phyloP scores from a whole-genome alignment of 805 yeast genomes.

The Candida quercuum region DNA sequence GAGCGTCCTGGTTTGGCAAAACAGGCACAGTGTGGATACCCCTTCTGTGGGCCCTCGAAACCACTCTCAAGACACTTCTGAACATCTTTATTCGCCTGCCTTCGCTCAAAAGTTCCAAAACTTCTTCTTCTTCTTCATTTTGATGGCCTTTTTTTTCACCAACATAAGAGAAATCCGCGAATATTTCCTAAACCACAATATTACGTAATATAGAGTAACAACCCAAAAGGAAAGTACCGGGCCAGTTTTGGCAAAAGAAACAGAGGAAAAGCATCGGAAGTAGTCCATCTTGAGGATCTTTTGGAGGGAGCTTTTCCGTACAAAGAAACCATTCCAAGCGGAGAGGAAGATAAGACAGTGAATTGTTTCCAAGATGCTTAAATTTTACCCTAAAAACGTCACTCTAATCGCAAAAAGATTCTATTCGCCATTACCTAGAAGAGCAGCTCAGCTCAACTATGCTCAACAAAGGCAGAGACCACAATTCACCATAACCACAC shows the following conservation, averaged over 20 bases:
- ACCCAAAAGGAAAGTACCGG: too few relatives aligned
- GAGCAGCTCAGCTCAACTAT: neutral
- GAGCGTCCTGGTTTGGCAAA: slow-evolving; percentile 37
- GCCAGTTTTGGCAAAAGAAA: too few relatives aligned
- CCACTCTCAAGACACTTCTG: neutral
- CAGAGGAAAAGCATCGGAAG: too few relatives aligned
- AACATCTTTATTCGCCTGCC: slow-evolving; percentile 1
- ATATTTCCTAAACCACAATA: neutral
- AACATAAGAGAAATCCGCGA: neutral
- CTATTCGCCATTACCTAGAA: slow-evolving; percentile 18
- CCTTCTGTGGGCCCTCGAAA: slow-evolving; percentile 11
- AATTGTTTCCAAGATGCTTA: too few relatives aligned
- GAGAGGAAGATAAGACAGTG: too few relatives aligned
- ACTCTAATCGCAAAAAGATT: slow-evolving; percentile 3
- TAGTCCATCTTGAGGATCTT: too few relatives aligned
- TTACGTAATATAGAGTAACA: neutral
- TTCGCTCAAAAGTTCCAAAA: too few relatives aligned
- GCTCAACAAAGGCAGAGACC: neutral
- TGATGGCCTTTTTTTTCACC: too few relatives aligned
- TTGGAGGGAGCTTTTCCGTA: too few relatives aligned
- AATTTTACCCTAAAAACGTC: neutral
- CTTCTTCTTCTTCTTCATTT: too few relatives aligned
- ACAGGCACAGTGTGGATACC: slow-evolving; percentile 60
- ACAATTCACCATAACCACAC: slow-evolving; percentile 18
- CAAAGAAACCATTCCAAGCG: too few relatives aligned